Conservation (phyloP, 2,329 filamentous ascomycete genomes). For the Chrysosphaeria jannelii region DNA sequence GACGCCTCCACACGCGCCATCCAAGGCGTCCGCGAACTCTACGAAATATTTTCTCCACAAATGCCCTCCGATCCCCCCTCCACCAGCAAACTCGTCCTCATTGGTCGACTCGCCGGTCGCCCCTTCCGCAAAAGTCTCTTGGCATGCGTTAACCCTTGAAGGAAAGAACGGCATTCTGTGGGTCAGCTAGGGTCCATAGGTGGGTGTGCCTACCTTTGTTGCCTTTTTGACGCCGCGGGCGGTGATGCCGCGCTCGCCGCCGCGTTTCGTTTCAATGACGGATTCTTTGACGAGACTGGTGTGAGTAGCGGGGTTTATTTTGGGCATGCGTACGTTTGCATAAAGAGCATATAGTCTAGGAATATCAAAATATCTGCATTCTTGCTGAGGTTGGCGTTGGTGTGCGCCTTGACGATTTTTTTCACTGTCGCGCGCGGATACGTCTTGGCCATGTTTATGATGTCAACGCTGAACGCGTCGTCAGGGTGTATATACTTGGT, state of each 20-base stretch:
- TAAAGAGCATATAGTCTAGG: constrained; percentile 57
- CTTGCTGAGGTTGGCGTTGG: constrained; percentile 50
- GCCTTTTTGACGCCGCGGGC: constrained; percentile 50
- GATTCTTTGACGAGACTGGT: constrained; percentile 50
- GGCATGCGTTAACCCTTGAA: constrained; percentile 28
- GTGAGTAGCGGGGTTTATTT: neutral
- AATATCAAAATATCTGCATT: constrained; percentile 70
- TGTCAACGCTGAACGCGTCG: constrained; percentile 2
- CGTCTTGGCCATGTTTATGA: no score
- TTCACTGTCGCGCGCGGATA: constrained; percentile 67
- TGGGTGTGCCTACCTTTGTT: constrained; percentile 26
- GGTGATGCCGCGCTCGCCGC: constrained; percentile 43
- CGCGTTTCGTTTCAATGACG: constrained; percentile 41
- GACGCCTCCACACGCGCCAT: constrained; percentile 44
- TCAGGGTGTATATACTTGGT: neutral
- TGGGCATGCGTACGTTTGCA: constrained; percentile 22
- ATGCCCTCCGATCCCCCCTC: constrained; percentile 5
- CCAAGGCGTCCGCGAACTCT: constrained; percentile 78
- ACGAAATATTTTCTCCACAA: constrained; percentile 51
- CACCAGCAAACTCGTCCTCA: constrained; percentile 29
- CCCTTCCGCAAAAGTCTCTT: constrained; percentile 29
- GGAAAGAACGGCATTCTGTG: constrained; percentile 31
- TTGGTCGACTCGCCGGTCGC: constrained; percentile 29
- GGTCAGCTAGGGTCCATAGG: neutral
- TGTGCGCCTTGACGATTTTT: constrained; percentile 73